These are phyloP conservation scores for Tulasnella sp. DNA, from an alignment of 768 basidiomycete species.

Conservation along the genomic window DNA sequence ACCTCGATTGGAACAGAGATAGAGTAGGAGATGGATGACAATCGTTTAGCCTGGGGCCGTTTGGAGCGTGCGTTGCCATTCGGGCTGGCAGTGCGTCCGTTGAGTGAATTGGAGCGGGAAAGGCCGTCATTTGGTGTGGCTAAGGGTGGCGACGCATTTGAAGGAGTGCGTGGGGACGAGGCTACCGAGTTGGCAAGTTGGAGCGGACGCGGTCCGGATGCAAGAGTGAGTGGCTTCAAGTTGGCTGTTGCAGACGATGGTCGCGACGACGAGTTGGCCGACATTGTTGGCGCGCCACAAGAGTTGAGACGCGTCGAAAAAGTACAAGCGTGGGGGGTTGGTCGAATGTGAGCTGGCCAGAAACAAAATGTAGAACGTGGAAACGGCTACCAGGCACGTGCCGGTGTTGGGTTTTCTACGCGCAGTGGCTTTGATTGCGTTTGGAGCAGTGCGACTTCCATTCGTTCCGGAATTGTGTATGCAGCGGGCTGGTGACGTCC, in stretches of 20 bases:
- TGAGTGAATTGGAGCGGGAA: constrained; percentile 5
- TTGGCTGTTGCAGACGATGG: no score
- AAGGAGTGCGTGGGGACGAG: constrained; percentile 9
- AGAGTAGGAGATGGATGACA: constrained; percentile 23
- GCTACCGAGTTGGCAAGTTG: constrained; percentile 1
- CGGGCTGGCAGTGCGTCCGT: neutral
- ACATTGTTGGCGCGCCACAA: no score
- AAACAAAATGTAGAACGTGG: neutral
- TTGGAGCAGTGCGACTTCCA: no score
- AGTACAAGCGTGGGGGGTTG: neutral
- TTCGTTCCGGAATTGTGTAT: no score
- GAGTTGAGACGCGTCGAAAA: no score
- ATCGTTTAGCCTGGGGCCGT: constrained; percentile 16
- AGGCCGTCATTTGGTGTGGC: constrained; percentile 1
- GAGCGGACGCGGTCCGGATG: constrained; percentile 7
- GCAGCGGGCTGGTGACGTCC: no score
- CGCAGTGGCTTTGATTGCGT: no score
- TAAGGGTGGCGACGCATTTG: neutral
- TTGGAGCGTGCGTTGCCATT: neutral
- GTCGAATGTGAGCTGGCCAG: neutral
- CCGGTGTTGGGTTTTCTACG: no score
- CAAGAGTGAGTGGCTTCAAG: constrained; percentile 10
- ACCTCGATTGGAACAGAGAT: neutral
- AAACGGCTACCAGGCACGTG: no score
- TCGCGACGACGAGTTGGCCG: no score